Conservation (phyloP, 2,329 filamentous ascomycete species). For the Trichoderma gracile region DNA sequence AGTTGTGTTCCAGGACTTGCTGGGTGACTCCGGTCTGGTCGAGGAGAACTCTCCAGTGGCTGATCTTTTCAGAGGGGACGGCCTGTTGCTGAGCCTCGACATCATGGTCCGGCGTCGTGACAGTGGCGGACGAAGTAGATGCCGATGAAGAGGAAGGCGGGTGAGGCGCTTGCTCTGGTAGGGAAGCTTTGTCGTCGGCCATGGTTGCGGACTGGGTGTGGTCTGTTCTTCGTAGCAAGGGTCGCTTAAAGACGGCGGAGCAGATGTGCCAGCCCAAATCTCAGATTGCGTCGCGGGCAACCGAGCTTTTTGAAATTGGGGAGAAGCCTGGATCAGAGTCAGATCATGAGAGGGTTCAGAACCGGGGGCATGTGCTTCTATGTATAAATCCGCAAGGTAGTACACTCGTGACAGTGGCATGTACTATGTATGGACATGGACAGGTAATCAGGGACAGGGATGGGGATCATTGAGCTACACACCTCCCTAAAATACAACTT, state of each 20-base stretch:
- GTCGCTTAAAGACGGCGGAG: conserved; percentile 3
- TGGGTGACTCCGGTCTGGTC: conserved; percentile 60
- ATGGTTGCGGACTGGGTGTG: conserved; percentile 1
- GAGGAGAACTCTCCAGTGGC: conserved; percentile 55
- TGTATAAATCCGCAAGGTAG: neutral
- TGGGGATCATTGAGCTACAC: conserved; percentile 2
- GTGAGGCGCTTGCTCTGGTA: neutral
- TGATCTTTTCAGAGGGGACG: conserved; percentile 34
- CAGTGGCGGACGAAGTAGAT: conserved; percentile 32
- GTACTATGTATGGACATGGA: neutral
- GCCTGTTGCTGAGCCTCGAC: conserved; percentile 44
- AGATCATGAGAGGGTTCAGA: neutral
- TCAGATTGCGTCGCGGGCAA: neutral
- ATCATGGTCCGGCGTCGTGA: conserved; percentile 42
- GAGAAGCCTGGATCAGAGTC: conserved; percentile 6
- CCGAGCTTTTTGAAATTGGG: neutral
- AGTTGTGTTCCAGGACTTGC: conserved; percentile 56
- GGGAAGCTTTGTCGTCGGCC: conserved; percentile 17
- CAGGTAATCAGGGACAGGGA: neutral
- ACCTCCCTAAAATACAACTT: conserved; percentile 20
- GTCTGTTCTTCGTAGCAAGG: neutral
- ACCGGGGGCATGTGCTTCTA: conserved; percentile 6
- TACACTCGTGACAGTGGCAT: neutral
- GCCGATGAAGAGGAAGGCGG: conserved; percentile 27
- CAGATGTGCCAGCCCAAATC: neutral